These are phyloP conservation scores for Kurtzmaniella quercitrusa DNA, from an alignment of 1,139 yeast species.

Conservation along the genomic window DNA sequence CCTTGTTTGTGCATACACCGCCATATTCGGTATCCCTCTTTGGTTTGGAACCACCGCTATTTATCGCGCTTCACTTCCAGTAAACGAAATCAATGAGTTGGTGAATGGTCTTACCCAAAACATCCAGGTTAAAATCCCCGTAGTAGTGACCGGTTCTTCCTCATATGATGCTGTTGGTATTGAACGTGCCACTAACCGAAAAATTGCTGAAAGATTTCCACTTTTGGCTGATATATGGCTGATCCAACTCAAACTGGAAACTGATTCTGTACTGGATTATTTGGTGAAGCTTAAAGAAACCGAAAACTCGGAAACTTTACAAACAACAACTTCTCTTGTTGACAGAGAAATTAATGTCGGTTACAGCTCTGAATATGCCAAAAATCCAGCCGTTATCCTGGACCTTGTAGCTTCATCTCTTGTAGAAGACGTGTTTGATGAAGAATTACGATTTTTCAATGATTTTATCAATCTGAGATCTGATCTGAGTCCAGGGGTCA, in stretches of 20 bases:
- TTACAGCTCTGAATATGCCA: constrained; percentile 8
- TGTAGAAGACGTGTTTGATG: constrained; percentile 30
- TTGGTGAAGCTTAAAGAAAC: constrained; percentile 20
- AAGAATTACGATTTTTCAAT: constrained; percentile 28
- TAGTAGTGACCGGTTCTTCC: constrained; percentile 43
- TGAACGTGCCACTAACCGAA: constrained; percentile 31
- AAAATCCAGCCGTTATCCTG: constrained; percentile 25
- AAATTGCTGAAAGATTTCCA: constrained; percentile 19
- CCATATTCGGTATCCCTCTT: constrained; percentile 63
- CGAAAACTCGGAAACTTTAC: constrained; percentile 13
- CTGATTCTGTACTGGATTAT: constrained; percentile 15
- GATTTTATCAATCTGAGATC: constrained; percentile 8
- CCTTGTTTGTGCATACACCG: constrained; percentile 33
- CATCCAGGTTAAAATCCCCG: constrained; percentile 51
- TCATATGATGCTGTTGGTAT: neutral
- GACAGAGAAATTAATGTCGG: neutral
- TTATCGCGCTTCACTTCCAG: constrained; percentile 71
- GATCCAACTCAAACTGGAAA: constrained; percentile 18
- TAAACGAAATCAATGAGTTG: constrained; percentile 38
- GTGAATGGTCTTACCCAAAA: constrained; percentile 28
- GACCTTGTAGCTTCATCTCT: constrained; percentile 31
- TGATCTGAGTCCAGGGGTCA: constrained; percentile 15
- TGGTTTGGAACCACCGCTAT: constrained; percentile 70
- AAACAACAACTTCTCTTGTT: neutral
- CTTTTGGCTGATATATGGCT: constrained; percentile 22